Percentiles rank a stretch among this genome's conserved stretches.
These are phyloP conservation scores for Hymenoscyphus repandus DNA, from an alignment of 2,329 filamentous ascomycete species.

Conservation along the genomic window DNA sequence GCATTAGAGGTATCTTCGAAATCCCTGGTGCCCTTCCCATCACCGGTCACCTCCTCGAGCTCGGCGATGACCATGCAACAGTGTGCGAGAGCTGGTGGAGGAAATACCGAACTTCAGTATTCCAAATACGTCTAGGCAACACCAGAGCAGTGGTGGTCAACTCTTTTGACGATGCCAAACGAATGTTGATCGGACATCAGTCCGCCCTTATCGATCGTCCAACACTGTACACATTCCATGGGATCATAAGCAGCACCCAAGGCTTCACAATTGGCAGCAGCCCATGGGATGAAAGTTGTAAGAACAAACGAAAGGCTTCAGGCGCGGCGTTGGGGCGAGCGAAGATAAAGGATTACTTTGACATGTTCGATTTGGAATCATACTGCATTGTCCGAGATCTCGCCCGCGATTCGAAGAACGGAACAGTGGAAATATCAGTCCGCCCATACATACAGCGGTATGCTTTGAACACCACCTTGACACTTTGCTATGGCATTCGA, in stretches of 20 bases:
- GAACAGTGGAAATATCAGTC: conserved; percentile 39
- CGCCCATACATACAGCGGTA: conserved; percentile 48
- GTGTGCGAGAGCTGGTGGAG: conserved; percentile 46
- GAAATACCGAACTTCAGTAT: conserved; percentile 42
- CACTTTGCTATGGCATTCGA: conserved; percentile 48
- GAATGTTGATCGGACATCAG: conserved; percentile 44
- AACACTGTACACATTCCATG: conserved; percentile 49
- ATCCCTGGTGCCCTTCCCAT: conserved; percentile 46
- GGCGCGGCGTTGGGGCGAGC: conserved; percentile 41
- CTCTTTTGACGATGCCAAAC: conserved; percentile 46
- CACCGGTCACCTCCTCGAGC: conserved; percentile 43
- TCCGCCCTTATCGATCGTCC: conserved; percentile 46
- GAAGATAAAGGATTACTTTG: conserved; percentile 42
- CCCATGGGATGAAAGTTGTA: conserved; percentile 49
- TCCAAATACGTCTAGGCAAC: conserved; percentile 49
- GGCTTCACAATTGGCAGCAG: conserved; percentile 51
- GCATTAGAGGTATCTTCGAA: conserved; percentile 44
- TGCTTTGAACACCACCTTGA: conserved; percentile 49
- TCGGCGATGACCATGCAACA: conserved; percentile 49
- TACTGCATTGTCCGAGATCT: conserved; percentile 46
- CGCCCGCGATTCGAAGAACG: conserved; percentile 37
- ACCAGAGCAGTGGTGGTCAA: conserved; percentile 48
- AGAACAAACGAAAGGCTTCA: conserved; percentile 47
- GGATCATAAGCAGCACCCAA: conserved; percentile 45
- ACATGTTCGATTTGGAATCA: conserved; percentile 50